Base-by-base conservation (phyloP, 768 basidiomycete genomes). In the Auricularia cornea region DNA sequence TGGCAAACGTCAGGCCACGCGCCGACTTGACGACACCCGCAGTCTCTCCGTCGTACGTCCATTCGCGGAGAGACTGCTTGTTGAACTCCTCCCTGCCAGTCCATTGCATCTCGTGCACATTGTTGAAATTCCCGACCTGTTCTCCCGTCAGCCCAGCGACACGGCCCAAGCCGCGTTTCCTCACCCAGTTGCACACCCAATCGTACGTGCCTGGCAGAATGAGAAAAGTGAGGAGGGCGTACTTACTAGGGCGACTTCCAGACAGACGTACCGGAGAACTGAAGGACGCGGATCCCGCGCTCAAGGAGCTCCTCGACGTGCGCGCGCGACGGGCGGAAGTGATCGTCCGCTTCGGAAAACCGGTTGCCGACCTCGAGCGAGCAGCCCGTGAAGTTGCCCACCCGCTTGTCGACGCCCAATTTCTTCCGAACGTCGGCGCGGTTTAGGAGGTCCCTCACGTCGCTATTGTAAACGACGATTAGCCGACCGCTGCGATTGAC, bases 271-370 rank as follows among this genome's bases (percentile, higher is more conserved):
- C 88, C 88, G 1, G 85, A 86, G 66, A 90, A 90, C 57, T 88
- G 85, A 48, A 93, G 79, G 38, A 90, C 76, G 4, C 85, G 83
- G 23, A 94, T 74, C 1, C 87, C 87, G n/a, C 89, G 82, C 64
- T 93, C 90, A 10, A 93, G 81, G 41, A 93, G 81, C 0, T 79
- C 81, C 0, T 84, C 78, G 64, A 90, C 84, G 70, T 90, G 87
- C 28, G 30, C 59, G 31, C 61, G 51, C 29, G 52, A 56, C 28
- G 29, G 14, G 28, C 26, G 54, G 28, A 28, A 31, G 10, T 28
- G 6, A 3, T 57, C 54, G 51, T 87, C 79, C 65, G 83, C 79
- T 16, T 77, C 75, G 51, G 72, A 71, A 75, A 92, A 92, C 35
- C 71, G 73, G 31, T 60, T 48, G 8, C 76, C 73, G 54, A 92